Base-by-base conservation (phyloP, 225 moss, liverwort and hornwort genomes). In the Pseudoscleropodium purum region DNA sequence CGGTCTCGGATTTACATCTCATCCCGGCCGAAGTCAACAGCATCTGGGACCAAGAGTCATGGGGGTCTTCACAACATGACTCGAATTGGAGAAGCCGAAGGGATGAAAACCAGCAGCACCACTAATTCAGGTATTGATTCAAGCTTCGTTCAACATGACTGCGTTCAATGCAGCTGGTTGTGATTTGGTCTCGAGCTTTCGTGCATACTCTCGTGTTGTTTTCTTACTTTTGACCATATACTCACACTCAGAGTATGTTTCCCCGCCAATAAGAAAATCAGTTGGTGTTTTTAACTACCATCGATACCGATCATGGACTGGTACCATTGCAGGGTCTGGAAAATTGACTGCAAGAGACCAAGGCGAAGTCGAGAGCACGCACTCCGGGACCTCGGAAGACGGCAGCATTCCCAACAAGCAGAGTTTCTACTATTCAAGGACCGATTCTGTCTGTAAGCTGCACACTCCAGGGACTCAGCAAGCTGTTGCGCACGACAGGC, bases 1-100 rank as follows among this genome's bases (percentile, higher is more conserved):
- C 72, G 89, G 21, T 89, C 92, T 15, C 82, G 92, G 7, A 88
- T 91, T n/a, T 83, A 75, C 87, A 91, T 92, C 85, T 93, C 93
- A 59, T 88, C 92, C 72, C 88, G 90, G 29, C 84, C 91, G 4
- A 93, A 81, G 86, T 36, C 85, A 7, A 65, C 83, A 45, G 73
- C 82, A 43, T 37, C 79, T 51, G 67, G 89, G 18, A 31, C 34
- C 64, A 89, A 78, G 75, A 81, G 87, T 60, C 90, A 89, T 18
- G 85, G 90, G 29, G 90, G 78, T 10, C 79, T 84, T 75, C 91
- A 88, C 68, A 61, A 67, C 68, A 45, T 88, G 39, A 47, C 88
- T 76, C 91, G 91, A 37, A 76, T 80, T 62, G 85, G 83, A 30
- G 93, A 91, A 54, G 83, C 86, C 27, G 90, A 88, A 36, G 88